Conservation (phyloP, 345 rosid genomes). For the Theobroma cacao region DNA sequence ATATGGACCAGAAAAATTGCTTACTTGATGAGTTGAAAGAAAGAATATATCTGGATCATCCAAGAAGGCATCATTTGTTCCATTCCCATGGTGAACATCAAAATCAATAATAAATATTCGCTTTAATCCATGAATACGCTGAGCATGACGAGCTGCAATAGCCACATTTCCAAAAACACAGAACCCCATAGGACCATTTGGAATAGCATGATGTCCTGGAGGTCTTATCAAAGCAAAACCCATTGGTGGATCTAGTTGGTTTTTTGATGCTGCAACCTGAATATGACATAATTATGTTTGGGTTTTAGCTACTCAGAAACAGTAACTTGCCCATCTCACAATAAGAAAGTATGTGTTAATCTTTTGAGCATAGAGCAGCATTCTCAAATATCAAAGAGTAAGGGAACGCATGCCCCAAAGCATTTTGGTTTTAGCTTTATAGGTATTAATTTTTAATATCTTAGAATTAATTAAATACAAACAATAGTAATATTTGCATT, state of each 20-base stretch:
- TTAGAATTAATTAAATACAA: neutral
- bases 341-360: neutral
- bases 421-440: neutral
- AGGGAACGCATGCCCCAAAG: neutral
- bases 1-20: neutral
- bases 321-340: neutral
- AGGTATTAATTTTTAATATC: neutral
- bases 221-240: constrained; percentile 95
- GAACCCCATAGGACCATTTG: constrained; percentile 97
- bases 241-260: constrained; percentile 50
- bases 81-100: constrained; percentile 97
- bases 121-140: constrained; percentile 61
- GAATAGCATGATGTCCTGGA: constrained; percentile 93
- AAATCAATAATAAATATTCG: constrained; percentile 85
- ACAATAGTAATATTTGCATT: neutral
- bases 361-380: neutral
- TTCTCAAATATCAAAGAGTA: neutral
- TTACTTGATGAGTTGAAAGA: constrained; percentile 91
- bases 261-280: constrained; percentile 73
- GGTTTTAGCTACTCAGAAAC: neutral
- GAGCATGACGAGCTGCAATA: constrained; percentile 92
- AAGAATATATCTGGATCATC: constrained; percentile 91
- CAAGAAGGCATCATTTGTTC: constrained; percentile 82
- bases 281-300: neutral
- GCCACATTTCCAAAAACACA: constrained; percentile 93